Evolutionary conservation across 805 yeast species (phyloP).

Genomic region (Ogataea trehalophila): DNA sequence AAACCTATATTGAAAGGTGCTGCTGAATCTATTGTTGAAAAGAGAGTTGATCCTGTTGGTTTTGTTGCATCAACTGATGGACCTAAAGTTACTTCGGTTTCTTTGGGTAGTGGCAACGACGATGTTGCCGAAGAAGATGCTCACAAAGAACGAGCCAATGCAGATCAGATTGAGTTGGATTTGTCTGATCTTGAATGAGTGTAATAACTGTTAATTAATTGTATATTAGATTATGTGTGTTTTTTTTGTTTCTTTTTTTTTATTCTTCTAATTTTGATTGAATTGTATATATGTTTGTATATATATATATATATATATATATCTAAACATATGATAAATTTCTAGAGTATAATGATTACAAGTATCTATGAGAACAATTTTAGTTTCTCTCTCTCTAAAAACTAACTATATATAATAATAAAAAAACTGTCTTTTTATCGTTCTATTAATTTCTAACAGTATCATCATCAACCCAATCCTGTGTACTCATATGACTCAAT

Average conservation of each 20-base stretch:
- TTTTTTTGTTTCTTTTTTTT: too few relatives aligned
- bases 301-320: background rate
- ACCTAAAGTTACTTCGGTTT: conserved; percentile 29
- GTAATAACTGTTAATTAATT: background rate
- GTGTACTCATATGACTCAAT: conserved; percentile 88
- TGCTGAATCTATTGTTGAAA: conserved; percentile 8
- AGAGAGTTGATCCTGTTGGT: conserved; percentile 37
- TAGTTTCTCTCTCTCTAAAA: background rate
- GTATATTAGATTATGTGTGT: background rate
- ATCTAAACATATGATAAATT: too few relatives aligned
- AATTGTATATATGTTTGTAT: background rate
- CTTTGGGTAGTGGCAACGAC: conserved; percentile 9
- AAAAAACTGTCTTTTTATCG: background rate
- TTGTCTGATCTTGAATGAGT: conserved; percentile 24
- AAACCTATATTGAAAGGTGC: conserved; percentile 17
- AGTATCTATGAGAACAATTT: too few relatives aligned
- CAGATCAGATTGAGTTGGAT: conserved; percentile 60
- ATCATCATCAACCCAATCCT: conserved; percentile 72
- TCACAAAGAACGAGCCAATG: conserved; percentile 32
- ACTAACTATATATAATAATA: too few relatives aligned
- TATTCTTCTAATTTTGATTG: too few relatives aligned
- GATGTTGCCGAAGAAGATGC: background rate
- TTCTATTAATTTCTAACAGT: conserved; percentile 1
- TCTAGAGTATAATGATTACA: too few relatives aligned
- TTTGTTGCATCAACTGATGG: conserved; percentile 41